phyloP scores from a whole-genome alignment of 208 protist species.

The Leishmania arabica region DNA sequence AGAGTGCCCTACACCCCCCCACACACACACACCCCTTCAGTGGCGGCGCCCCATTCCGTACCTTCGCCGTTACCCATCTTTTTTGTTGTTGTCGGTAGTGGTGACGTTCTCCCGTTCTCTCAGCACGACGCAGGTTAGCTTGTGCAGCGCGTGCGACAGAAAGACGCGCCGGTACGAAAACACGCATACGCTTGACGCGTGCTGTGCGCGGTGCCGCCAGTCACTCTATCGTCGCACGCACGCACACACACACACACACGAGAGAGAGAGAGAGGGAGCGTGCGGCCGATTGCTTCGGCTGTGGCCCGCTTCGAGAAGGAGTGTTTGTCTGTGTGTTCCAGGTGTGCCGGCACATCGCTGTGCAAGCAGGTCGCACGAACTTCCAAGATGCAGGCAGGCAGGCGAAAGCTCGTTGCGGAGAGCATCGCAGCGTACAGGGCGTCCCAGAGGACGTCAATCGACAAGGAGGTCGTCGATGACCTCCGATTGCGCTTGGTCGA shows the following conservation, averaged over 20 bases:
- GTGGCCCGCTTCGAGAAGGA: not conserved
- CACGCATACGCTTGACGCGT: not conserved
- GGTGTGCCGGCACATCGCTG: not conserved
- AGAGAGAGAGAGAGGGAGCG: not conserved
- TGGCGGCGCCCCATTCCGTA: not conserved
- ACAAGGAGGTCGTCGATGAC: slow-evolving; percentile 54
- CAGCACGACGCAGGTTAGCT: not conserved
- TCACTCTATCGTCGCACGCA: not conserved
- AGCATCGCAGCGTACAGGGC: slow-evolving; percentile 78
- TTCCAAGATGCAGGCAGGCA: slow-evolving; percentile 16
- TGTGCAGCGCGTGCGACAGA: not conserved
- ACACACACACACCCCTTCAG: not conserved
- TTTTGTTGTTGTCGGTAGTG: not conserved
- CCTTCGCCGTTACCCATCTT: not conserved
- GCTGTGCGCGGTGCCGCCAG: not conserved
- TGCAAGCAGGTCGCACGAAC: not conserved
- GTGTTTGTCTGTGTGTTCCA: not conserved
- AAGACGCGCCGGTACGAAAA: not conserved
- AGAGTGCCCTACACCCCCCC: too few species aligned
- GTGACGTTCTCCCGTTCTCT: not conserved
- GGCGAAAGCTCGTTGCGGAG: slow-evolving; percentile 62
- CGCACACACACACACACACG: too few species aligned
- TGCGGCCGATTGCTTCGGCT: too few species aligned
- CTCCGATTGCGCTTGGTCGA: slow-evolving; percentile 66
- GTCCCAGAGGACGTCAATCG: slow-evolving; percentile 27